These are phyloP conservation scores for Ehretia macrophylla DNA, from an alignment of 257 asterid species.

Conservation along the genomic window DNA sequence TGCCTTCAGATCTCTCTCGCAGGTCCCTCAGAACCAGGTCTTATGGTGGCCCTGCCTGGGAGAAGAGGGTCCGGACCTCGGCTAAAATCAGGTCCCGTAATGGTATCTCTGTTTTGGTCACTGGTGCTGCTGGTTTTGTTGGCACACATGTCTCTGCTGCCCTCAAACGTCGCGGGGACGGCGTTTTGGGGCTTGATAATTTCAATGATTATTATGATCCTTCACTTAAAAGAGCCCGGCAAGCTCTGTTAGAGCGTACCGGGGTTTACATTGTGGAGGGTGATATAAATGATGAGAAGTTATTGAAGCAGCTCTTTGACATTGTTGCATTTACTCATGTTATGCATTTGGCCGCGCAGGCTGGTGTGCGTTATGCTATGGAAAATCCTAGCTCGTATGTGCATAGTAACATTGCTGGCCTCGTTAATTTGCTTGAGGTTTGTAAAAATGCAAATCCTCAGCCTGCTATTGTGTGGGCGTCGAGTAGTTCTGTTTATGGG, in stretches of 20 bases:
- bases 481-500: conserved; percentile 96
- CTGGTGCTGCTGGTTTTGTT: conserved; percentile 97
- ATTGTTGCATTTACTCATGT: conserved; percentile 85
- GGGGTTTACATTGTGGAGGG: conserved; percentile 96
- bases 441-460: conserved; percentile 85
- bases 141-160: conserved; percentile 93
- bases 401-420: conserved; percentile 91
- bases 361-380: conserved; percentile 97
- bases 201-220: conserved; percentile 85
- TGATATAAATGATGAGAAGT: conserved; percentile 62
- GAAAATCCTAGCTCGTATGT: conserved; percentile 96
- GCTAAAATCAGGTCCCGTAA: conserved; percentile 75
- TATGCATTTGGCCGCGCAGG: conserved; percentile 98
- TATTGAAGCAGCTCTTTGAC: conserved; percentile 72
- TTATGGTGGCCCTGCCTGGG: conserved; percentile 56
- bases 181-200: conserved; percentile 79
- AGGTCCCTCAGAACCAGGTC: conserved; percentile 69
- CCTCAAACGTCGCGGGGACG: conserved; percentile 94
- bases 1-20: conserved; percentile 69
- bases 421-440: conserved; percentile 78
- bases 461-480: conserved; percentile 97
- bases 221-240: conserved; percentile 73
- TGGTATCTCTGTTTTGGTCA: conserved; percentile 85
- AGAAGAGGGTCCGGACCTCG: conserved; percentile 63
- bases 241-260: conserved; percentile 58